Percentiles rank a stretch among this genome's conserved stretches.
phyloP scores from a whole-genome alignment of 164 flowering plant genomes.

The Pachysandra terminalis region DNA sequence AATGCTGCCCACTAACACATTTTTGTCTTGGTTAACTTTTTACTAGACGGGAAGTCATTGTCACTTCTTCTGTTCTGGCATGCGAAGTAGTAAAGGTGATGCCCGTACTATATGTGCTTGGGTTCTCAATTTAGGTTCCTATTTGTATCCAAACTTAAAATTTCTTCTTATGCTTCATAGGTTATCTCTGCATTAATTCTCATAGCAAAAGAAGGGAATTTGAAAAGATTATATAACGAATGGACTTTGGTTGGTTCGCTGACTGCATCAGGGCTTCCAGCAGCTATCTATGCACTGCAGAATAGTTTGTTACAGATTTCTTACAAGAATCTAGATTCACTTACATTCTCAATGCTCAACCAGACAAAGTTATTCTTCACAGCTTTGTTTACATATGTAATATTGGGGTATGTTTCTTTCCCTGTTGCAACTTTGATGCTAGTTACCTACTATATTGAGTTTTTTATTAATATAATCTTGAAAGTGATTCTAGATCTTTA shows the following conservation, averaged over 20 bases:
- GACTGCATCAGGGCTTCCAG: conserved; percentile 93
- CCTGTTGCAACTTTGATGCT: neutral
- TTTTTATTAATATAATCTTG: no score
- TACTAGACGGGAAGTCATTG: conserved; percentile 83
- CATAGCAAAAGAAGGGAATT: conserved; percentile 66
- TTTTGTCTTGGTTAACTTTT: conserved; percentile 13
- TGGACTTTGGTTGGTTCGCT: conserved; percentile 88
- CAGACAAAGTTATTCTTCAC: conserved; percentile 95
- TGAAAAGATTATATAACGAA: conserved; percentile 54
- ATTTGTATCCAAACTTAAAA: neutral
- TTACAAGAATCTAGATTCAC: conserved; percentile 95
- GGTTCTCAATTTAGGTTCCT: neutral
- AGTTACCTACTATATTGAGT: no score
- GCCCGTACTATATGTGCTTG: neutral
- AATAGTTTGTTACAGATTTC: conserved; percentile 97
- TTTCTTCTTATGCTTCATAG: conserved; percentile 24
- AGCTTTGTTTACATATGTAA: conserved; percentile 80
- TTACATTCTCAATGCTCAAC: conserved; percentile 95
- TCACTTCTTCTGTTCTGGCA: conserved; percentile 79
- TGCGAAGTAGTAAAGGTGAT: conserved; percentile 89
- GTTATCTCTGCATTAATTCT: conserved; percentile 76
- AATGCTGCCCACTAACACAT: conserved; percentile 3
- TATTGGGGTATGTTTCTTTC: conserved; percentile 59
- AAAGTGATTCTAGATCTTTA: no score
- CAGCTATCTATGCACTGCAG: conserved; percentile 94